Evolutionary conservation across 2,329 filamentous ascomycete species (phyloP), one percentile per base, ranked within the genome.

Genomic region (Arthrobotrys sphaeroides): DNA sequence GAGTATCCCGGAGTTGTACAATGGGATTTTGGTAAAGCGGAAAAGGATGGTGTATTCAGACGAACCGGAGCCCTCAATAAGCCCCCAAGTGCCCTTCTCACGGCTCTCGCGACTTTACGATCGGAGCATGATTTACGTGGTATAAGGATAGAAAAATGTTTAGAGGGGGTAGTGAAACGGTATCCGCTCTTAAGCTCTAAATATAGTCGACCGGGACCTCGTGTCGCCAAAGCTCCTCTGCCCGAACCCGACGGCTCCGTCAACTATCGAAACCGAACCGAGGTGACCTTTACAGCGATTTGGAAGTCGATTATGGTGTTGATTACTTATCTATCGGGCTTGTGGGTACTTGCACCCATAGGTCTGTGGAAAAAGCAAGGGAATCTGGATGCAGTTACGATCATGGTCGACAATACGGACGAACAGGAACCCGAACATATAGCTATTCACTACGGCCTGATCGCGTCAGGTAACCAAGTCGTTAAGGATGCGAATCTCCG

Each of bases 401-500:
- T n/a, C n/a, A n/a, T n/a, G n/a, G n/a, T n/a, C n/a, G n/a, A n/a
- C n/a, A n/a, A n/a, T n/a, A n/a, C n/a, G n/a, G n/a, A n/a, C n/a
- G n/a, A n/a, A n/a, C n/a, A n/a, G n/a, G n/a, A n/a, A n/a, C n/a
- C n/a, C n/a, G n/a, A n/a, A n/a, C n/a, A n/a, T n/a, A n/a, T n/a
- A n/a, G n/a, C n/a, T 10, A 36, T 66, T 12, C 68, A 68, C 28
- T 73, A 43, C 24, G 49, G 74, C 10, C n/a, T 70, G 5, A 70
- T 70, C 5, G 57, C 28, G 2, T 70, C 66, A 22, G 66, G 66
- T 1, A 62, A 70, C 5, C 43, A 55, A n/a, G 73, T 73, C 9
- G 73, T 77, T 20, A 62, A 77, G 31, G 60, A 61, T 18, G 69
- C 70, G 1, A 22, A 20, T 26, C n/a, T 33, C 16, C 36, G 47